A percentile compares a stretch with the other conserved stretches of the same genome.
phyloP scores from a whole-genome alignment of 2,329 filamentous ascomycete species.

The Thielaviopsis populi region DNA sequence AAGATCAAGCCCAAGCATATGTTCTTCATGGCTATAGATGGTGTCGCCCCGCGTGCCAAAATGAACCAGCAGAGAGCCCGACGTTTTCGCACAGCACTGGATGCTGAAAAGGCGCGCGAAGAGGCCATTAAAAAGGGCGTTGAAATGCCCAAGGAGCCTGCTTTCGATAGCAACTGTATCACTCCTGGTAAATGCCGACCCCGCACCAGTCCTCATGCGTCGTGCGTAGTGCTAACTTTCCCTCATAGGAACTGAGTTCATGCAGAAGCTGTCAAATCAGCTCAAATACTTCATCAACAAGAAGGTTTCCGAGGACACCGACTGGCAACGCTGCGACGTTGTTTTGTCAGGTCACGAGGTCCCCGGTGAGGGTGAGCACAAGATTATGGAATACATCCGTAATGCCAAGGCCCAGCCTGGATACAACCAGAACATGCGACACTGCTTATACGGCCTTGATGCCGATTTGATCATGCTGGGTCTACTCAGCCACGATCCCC shows the following conservation, averaged over 20 bases:
- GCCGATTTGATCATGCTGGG: constrained; percentile 98
- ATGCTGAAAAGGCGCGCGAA: constrained; percentile 76
- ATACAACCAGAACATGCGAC: constrained; percentile 85
- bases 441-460: constrained; percentile 94
- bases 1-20: constrained; percentile 98
- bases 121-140: constrained; percentile 82
- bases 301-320: constrained; percentile 89
- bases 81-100: constrained; percentile 85
- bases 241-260: constrained; percentile 62
- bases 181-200: constrained; percentile 50
- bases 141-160: constrained; percentile 85
- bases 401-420: constrained; percentile 88
- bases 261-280: constrained; percentile 88
- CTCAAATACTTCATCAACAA: constrained; percentile 98
- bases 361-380: constrained; percentile 95
- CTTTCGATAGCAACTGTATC: constrained; percentile 98
- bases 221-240: constrained; percentile 17
- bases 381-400: constrained; percentile 99
- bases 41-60: constrained; percentile 92
- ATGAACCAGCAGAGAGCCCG: constrained; percentile 98
- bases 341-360: constrained; percentile 96
- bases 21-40: constrained; percentile 99
- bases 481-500: constrained; percentile 89
- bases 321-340: constrained; percentile 95
- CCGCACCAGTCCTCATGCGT: background rate